Evolutionary conservation across 495 filamentous ascomycete species (phyloP).

Genomic region (Lepidopterella palustris): DNA sequence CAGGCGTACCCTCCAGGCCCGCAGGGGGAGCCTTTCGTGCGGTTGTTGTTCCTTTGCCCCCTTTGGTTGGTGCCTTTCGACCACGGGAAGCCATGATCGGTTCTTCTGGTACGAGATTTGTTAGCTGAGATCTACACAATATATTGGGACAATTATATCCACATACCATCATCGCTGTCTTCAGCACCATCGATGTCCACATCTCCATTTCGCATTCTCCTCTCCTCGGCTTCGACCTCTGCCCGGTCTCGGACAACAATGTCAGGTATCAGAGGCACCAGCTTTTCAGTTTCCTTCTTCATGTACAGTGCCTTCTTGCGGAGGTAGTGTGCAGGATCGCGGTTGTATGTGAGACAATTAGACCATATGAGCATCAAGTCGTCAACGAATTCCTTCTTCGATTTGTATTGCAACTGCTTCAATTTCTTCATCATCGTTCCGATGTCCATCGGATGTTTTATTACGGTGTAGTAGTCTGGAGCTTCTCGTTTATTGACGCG

Average conservation of each 20-base stretch:
- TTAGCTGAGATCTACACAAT: slow-evolving; percentile 8
- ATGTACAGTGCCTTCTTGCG: slow-evolving; percentile 92
- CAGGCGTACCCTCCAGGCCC: slow-evolving; percentile 64
- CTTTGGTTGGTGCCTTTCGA: slow-evolving; percentile 77
- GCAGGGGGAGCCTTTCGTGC: slow-evolving; percentile 62
- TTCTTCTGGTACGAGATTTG: slow-evolving; percentile 44
- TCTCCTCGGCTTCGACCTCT: slow-evolving; percentile 94
- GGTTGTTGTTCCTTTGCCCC: slow-evolving; percentile 67
- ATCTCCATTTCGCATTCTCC: slow-evolving; percentile 64
- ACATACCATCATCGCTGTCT: slow-evolving; percentile 73
- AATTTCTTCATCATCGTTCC: slow-evolving; percentile 98
- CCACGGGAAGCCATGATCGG: slow-evolving; percentile 97
- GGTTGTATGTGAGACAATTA: slow-evolving; percentile 94
- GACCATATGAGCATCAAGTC: slow-evolving; percentile 93
- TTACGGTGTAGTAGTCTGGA: slow-evolving; percentile 89
- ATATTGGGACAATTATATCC: not conserved
- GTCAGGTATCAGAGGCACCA: slow-evolving; percentile 91
- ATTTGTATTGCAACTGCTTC: slow-evolving; percentile 78
- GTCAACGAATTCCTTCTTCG: slow-evolving; percentile 88
- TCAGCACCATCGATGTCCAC: slow-evolving; percentile 72
- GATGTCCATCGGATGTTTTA: slow-evolving; percentile 97
- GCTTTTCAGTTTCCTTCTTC: slow-evolving; percentile 92
- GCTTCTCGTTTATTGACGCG: slow-evolving; percentile 94
- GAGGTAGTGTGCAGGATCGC: slow-evolving; percentile 76
- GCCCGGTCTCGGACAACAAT: slow-evolving; percentile 82